Evolutionary conservation across 805 yeast species (phyloP), one percentile per base, ranked within the genome.

Genomic region (Monosporozyma yasuniensis): DNA sequence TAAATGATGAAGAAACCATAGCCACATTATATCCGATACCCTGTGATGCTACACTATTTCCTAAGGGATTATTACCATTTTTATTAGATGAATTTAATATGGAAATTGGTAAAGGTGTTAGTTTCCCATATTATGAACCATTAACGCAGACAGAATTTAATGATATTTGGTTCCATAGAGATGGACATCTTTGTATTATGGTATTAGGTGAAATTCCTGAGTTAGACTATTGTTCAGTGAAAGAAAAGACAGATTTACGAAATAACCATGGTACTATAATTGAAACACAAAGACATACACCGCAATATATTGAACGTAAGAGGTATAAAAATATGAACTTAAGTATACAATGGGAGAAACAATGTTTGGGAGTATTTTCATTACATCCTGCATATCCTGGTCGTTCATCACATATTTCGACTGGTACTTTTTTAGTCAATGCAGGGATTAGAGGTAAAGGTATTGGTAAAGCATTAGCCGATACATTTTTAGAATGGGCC

Each of bases 401-500:
- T 1, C 72, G 98, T 43, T 84, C 93, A 18, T 81, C 95, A 0
- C 97, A 91, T 62, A 83, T 93, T n/a, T 89, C 95, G 58, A 86
- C 95, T 0, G 95, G 87, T 1, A 83, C 84, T 19, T 85, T 91
- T 58, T 70, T 91, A 34, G 98, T 91, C 2, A 89, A 91, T 66
- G 93, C 95, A 3, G 96, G 96, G 55, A 87, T 87, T 57, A 72
- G 99, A 59, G 89, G 91, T 23, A 87, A 85, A 63, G 96, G 97
- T 4, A 87, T 93, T 25, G 99, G 98, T 4, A 73, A 83, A 49
- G 84, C 93, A 0, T 66, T 93, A 53, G 82, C 86, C 16, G 95
- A 88, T 59, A 84, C 95, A 58, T 87, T 80, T 58, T 64, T 90
- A 22, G 87, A 84, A 52, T 93, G 98, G 98, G 88, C 97, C 1